Conservation (phyloP, 164 flowering plant species). For the Litsea cubeba region DNA sequence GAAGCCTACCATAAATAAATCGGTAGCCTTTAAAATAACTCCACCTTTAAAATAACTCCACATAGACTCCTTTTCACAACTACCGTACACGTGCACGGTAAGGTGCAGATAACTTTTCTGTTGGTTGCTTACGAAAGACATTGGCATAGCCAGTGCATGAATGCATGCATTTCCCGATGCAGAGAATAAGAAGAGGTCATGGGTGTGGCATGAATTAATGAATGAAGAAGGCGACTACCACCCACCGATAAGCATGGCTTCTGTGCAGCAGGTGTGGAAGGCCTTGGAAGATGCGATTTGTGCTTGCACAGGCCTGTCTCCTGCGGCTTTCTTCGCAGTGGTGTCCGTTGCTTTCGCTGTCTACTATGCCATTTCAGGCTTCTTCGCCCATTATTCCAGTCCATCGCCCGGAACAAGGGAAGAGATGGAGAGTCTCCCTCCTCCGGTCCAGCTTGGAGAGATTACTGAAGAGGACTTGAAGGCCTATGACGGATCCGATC, state of each 20-base stretch:
- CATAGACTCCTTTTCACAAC: no score
- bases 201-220: no score
- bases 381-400: constrained; percentile 22
- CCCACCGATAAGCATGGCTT: background rate
- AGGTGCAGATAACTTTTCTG: no score
- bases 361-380: constrained; percentile 39
- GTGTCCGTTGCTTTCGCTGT: constrained; percentile 38
- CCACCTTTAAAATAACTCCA: no score
- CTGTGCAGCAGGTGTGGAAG: constrained; percentile 56
- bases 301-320: constrained; percentile 84
- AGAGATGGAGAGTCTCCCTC: constrained; percentile 70
- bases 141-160: no score
- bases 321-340: constrained; percentile 75
- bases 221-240: no score
- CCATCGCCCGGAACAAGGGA: constrained; percentile 31
- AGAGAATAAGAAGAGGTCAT: no score
- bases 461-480: constrained; percentile 73
- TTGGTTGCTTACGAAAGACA: no score
- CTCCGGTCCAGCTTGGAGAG: constrained; percentile 95
- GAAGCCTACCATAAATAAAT: no score
- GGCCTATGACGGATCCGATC: constrained; percentile 77
- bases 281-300: constrained; percentile 73
- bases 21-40: no score
- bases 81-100: no score
- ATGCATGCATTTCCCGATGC: no score